Conservation (phyloP, 2,329 filamentous ascomycete genomes). For the Talaromyces sp. region DNA sequence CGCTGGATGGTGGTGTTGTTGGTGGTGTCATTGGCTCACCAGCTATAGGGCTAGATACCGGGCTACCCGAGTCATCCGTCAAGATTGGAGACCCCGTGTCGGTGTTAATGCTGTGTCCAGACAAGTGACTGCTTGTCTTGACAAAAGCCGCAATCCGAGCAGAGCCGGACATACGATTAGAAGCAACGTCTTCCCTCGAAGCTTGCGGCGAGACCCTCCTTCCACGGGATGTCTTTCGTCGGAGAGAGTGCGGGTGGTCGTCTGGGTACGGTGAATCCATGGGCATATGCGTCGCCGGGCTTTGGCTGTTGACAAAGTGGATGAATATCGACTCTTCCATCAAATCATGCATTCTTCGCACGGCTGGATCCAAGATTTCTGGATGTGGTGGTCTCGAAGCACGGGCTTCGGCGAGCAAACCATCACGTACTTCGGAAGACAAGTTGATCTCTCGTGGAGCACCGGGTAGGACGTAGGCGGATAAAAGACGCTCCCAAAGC, state of each 20-base stretch:
- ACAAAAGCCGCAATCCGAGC: slow-evolving; percentile 24
- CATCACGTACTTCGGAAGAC: slow-evolving; percentile 76
- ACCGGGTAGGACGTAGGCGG: slow-evolving; percentile 83
- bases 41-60: slow-evolving; percentile 31
- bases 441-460: slow-evolving; percentile 86
- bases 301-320: slow-evolving; percentile 73
- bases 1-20: slow-evolving; percentile 45
- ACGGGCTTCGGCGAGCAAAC: slow-evolving; percentile 61
- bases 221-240: slow-evolving; percentile 6
- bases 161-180: slow-evolving; percentile 13
- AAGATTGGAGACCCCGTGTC: slow-evolving; percentile 33
- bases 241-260: slow-evolving; percentile 17
- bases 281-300: slow-evolving; percentile 43
- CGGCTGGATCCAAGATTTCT: slow-evolving; percentile 71
- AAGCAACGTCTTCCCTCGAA: slow-evolving; percentile 25
- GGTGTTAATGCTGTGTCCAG: slow-evolving; percentile 33
- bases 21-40: slow-evolving; percentile 47
- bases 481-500: slow-evolving; percentile 81
- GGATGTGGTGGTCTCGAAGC: slow-evolving; percentile 63
- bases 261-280: slow-evolving; percentile 38
- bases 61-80: slow-evolving; percentile 43
- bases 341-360: slow-evolving; percentile 84
- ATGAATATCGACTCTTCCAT: slow-evolving; percentile 97
- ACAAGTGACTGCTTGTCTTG: slow-evolving; percentile 29
- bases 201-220: slow-evolving; percentile 16